Percentiles rank a stretch among this genome's conserved stretches.
phyloP scores from a whole-genome alignment of 2,329 filamentous ascomycete genomes.

The Chrysosporium queenslandicum region DNA sequence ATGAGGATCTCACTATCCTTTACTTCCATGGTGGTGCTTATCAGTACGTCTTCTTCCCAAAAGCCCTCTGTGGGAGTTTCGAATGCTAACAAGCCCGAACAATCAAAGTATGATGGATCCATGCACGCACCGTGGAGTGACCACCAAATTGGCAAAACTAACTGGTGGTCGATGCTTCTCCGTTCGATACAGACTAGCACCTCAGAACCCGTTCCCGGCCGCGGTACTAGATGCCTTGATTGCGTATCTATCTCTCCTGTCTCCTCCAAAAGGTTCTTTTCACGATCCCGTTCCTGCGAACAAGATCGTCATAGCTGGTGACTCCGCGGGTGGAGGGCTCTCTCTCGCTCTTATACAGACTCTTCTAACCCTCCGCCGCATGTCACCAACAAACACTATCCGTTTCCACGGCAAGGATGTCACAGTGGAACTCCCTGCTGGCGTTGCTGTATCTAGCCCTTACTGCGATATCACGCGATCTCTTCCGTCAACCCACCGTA shows the following conservation, averaged over 20 bases:
- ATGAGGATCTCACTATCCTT: constrained; percentile 35
- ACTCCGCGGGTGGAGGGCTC: constrained; percentile 40
- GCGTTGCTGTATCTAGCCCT: constrained; percentile 32
- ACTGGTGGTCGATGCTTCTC: constrained; percentile 36
- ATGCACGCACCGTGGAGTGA: constrained; percentile 32
- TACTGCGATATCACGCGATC: constrained; percentile 37
- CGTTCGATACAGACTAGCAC: constrained; percentile 40
- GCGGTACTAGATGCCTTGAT: constrained; percentile 39
- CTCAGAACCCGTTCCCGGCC: constrained; percentile 40
- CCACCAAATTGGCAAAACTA: constrained; percentile 33
- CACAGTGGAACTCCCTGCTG: constrained; percentile 34
- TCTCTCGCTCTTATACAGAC: constrained; percentile 34
- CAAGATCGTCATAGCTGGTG: constrained; percentile 39
- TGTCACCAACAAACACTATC: constrained; percentile 22
- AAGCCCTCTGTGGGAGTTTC: neutral
- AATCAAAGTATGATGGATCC: constrained; percentile 35
- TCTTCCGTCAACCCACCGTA: constrained; percentile 32
- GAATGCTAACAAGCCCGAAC: neutral
- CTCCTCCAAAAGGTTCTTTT: constrained; percentile 35
- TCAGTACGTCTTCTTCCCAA: constrained; percentile 27
- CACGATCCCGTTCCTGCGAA: constrained; percentile 36
- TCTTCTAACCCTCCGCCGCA: constrained; percentile 33
- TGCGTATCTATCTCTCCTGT: constrained; percentile 40
- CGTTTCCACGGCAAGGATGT: constrained; percentile 35
- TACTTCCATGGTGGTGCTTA: constrained; percentile 42